Evolutionary conservation across 768 basidiomycete genomes (phyloP), one percentile per base, ranked within the genome.

Genomic region (Piloderma croceum): DNA sequence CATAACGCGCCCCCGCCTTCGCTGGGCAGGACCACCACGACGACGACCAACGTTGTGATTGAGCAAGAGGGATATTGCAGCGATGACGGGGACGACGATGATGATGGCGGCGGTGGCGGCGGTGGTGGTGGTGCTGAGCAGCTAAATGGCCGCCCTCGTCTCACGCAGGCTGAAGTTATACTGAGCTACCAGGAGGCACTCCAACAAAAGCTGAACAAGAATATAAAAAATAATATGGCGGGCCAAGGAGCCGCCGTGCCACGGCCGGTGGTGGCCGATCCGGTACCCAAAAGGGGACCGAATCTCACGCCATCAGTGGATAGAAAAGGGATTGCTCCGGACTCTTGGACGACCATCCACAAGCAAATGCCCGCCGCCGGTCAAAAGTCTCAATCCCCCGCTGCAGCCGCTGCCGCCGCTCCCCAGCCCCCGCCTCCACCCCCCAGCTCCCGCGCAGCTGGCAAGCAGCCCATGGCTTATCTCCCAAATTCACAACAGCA

Each of bases 381-480:
- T 55, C 56, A 64, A 37, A 32, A 4, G 20, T 46, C 19, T 49
- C 45, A 65, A 50, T 52, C 63, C 48, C 55, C 69, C 54, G 51
- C 68, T 59, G 47, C 70, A 60, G 55, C 63, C 56, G 49, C 50
- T 54, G 50, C 39, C 42, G 10, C 65, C 63, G 58, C 58, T 58
- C n/a, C n/a, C 44, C 63, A 58, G 56, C 36, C 12, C 36, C 74
- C 75, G 22, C n/a, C n/a, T n/a, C n/a, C n/a, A n/a, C 76, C 73
- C 29, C 89, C 84, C 24, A 83, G 79, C 45, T 86, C 87, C 38
- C 77, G 90, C 12, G 89, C 90, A 18, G 87, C 87, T 48, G 90
- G 90, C 51, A 94, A 94, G 70, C 87, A 90, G 55, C 90, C 90
- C 23, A 92, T 92, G 90, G 72, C 81, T 2, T 90, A 90, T 57